phyloP scores from a whole-genome alignment of 441 rosid genomes.

The Dalechampia spathulata region DNA sequence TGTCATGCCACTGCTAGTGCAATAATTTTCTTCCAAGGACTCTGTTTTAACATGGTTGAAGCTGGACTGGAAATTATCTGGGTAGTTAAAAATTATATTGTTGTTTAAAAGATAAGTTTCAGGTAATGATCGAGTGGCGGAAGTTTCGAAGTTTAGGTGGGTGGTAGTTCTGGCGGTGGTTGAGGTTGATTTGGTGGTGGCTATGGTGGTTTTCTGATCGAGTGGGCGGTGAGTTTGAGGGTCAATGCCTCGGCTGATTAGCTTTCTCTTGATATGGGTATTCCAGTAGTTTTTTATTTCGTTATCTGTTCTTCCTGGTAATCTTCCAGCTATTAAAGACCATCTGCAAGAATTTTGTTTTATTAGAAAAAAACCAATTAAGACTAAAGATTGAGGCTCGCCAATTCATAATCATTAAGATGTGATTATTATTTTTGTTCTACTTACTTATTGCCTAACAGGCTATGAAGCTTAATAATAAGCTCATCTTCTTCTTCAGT shows the following conservation, averaged over 20 bases:
- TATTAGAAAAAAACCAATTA: too few relatives aligned
- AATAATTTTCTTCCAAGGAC: constrained; percentile 13
- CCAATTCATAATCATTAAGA: too few relatives aligned
- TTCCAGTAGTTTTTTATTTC: constrained; percentile 44
- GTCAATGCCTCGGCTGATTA: constrained; percentile 30
- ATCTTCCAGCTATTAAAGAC: constrained; percentile 36
- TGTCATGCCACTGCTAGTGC: constrained; percentile 20
- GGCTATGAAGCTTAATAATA: constrained; percentile 31
- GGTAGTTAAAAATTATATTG: constrained; percentile 9
- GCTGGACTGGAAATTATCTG: not conserved
- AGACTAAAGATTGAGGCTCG: too few relatives aligned
- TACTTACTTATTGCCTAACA: constrained; percentile 37
- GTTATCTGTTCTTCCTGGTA: constrained; percentile 39
- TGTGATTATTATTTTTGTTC: not conserved
- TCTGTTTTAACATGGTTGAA: constrained; percentile 13
- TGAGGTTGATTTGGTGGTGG: not conserved
- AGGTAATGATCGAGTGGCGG: constrained; percentile 6
- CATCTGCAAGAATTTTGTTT: constrained; percentile 22
- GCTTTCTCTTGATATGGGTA: constrained; percentile 38
- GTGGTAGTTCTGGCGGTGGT: not conserved
- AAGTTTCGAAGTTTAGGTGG: constrained; percentile 12
- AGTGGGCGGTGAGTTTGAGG: constrained; percentile 33
- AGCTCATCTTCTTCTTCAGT: constrained; percentile 37
- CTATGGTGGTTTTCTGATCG: constrained; percentile 2
- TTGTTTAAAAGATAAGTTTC: not conserved